Evolutionary conservation across 495 filamentous ascomycete species (phyloP).

Genomic region (Penicillium paxilli): DNA sequence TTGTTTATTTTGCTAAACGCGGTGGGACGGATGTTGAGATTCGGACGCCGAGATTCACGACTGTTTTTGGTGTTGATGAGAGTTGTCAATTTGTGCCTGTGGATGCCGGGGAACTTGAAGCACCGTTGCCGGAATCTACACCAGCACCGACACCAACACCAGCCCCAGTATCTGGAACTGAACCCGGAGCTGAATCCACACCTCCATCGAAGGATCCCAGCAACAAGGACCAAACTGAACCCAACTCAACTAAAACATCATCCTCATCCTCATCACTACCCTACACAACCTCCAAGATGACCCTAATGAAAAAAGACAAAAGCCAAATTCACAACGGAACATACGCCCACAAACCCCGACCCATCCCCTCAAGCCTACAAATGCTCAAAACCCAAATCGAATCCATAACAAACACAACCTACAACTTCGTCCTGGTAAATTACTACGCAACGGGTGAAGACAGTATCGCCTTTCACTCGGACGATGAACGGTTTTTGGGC

Average conservation of each 20-base stretch:
- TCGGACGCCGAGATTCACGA: conserved; percentile 68
- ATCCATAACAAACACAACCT: conserved; percentile 51
- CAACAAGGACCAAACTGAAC: no score
- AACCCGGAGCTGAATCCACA: neutral
- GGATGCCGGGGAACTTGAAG: neutral
- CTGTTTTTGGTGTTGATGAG: conserved; percentile 70
- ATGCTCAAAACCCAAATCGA: conserved; percentile 56
- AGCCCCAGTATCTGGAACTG: no score
- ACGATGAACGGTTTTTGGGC: conserved; percentile 75
- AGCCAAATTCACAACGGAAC: conserved; percentile 40
- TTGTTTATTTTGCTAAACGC: conserved; percentile 67
- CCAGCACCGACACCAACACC: conserved; percentile 41
- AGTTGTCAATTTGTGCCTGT: neutral
- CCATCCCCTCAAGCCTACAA: conserved; percentile 66
- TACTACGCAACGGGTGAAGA: conserved; percentile 71
- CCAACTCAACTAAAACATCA: no score
- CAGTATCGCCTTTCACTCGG: conserved; percentile 73
- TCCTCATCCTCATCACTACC: no score
- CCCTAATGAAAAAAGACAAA: conserved; percentile 25
- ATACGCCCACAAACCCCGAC: conserved; percentile 61
- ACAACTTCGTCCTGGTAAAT: conserved; percentile 76
- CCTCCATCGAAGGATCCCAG: no score
- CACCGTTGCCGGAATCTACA: no score
- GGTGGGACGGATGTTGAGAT: conserved; percentile 56
- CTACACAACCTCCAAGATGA: conserved; percentile 27